Evolutionary conservation across 305 asterid species (phyloP).

Genomic region (Caryopteris hybrid): DNA sequence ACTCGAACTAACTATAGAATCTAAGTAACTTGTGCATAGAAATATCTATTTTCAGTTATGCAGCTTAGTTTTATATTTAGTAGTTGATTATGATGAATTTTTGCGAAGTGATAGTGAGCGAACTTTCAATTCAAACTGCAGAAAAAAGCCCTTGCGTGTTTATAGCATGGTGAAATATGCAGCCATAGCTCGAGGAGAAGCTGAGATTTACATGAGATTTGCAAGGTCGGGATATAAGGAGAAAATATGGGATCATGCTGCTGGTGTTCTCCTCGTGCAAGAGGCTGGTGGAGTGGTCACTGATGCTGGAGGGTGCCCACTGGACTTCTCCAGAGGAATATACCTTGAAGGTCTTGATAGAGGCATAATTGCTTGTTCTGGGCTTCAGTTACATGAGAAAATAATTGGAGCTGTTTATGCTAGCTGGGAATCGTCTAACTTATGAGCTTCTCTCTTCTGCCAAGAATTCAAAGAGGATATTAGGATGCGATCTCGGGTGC

Average conservation of each 20-base stretch:
- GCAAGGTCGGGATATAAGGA: slow-evolving; percentile 70
- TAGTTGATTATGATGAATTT: background rate
- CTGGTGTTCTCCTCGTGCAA: slow-evolving; percentile 71
- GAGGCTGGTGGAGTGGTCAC: slow-evolving; percentile 85
- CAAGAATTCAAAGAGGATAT: slow-evolving; percentile 1
- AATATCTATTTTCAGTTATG: background rate
- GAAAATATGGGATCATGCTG: slow-evolving; percentile 86
- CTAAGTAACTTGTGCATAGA: background rate
- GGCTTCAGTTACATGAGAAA: slow-evolving; percentile 52
- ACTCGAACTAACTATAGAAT: background rate
- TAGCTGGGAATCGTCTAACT: slow-evolving; percentile 77
- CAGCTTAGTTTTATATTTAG: background rate
- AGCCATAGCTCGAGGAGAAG: slow-evolving; percentile 84
- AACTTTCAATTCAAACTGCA: slow-evolving; percentile 22
- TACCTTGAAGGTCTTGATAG: slow-evolving; percentile 68
- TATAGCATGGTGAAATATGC: slow-evolving; percentile 84
- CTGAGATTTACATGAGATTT: slow-evolving; percentile 73
- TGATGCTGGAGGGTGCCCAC: slow-evolving; percentile 65
- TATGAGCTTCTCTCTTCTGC: slow-evolving; percentile 31
- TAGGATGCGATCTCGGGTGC: background rate
- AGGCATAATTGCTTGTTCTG: slow-evolving; percentile 70
- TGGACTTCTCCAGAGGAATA: slow-evolving; percentile 60
- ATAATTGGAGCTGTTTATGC: slow-evolving; percentile 63
- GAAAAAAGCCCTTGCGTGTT: slow-evolving; percentile 66
- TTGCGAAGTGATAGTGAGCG: background rate